Percentiles rank a stretch among this genome's conserved stretches.
phyloP scores from a whole-genome alignment of 371 early-diverging fungal species.

The Dentiscutata heterogama region DNA sequence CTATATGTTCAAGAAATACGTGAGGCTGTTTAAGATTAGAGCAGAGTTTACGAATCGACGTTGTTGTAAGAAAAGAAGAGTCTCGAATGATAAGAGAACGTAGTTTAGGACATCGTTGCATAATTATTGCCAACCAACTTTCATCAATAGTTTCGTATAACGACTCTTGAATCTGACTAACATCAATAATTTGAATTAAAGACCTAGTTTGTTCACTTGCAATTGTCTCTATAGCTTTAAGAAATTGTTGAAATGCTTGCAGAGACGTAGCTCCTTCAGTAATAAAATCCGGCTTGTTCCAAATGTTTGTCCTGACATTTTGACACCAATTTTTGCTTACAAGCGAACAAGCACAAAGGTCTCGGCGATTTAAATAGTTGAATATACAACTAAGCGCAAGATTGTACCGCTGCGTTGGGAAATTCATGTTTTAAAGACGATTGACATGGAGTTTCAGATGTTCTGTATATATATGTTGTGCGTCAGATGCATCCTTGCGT shows the following conservation, averaged over 20 bases:
- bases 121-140: background rate
- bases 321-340: slow-evolving; percentile 1
- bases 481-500: too few relatives aligned
- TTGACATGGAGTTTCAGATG: too few relatives aligned
- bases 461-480: too few relatives aligned
- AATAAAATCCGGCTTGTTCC: background rate
- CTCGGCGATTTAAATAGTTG: background rate
- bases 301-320: background rate
- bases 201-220: slow-evolving; percentile 8
- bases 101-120: slow-evolving; percentile 13
- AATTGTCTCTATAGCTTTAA: background rate
- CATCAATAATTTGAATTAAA: background rate
- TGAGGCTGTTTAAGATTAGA: background rate
- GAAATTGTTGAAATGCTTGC: slow-evolving; percentile 2
- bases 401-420: background rate
- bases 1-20: background rate
- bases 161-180: slow-evolving; percentile 7
- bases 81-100: slow-evolving; percentile 7
- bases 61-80: slow-evolving; percentile 2
- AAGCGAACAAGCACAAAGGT: slow-evolving; percentile 18
- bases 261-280: background rate
- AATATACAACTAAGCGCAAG: background rate
- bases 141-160: slow-evolving; percentile 16
- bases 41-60: background rate
- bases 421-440: background rate